Evolutionary conservation across 495 filamentous ascomycete genomes (phyloP), one percentile per base, ranked within the genome.

Genomic region (Articulospora tetracladia): DNA sequence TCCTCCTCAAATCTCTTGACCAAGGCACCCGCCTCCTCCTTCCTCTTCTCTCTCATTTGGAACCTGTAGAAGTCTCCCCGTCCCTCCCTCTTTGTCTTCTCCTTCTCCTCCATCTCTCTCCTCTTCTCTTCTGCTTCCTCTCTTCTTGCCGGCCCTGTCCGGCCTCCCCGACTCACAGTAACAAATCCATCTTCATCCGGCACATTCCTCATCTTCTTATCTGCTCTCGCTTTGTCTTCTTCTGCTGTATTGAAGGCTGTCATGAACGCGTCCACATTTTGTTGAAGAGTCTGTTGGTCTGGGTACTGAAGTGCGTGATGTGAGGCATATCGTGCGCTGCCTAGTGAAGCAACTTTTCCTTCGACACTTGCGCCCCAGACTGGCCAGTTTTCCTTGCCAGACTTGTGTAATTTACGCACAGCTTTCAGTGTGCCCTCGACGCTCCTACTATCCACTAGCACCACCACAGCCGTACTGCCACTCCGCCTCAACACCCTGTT

Each of bases 141-240:
- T 60, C 85, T 82, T 48, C 83, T 77, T 19, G 90, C 90, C 10
- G 89, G 86, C 13, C 89, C 91, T 11, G 79, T 77, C 57, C 88
- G 85, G 48, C 86, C 84, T 2, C 92, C 93, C 57, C 88, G 80
- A 3, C 86, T 89, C 27, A 98, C 95, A 28, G 91, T 97, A 22
- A 97, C 79, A 69, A 98, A 98, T 11, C 94, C 94, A 73, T 98
- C 95, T 68, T 91, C 92, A 70, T 98, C 94, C 11, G 94, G 91
- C 66, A 88, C 86, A 66, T 86, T 82, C 48, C 88, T 81, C 60
- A 83, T 74, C 57, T 79, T 78, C 62, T 86, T 83, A 30, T 83
- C 84, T 20, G 83, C 76, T 24, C 83, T 83, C 49, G 78, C 78
- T 22, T 85, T 83, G 48, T 86, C 84, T 51, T 84, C 82, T 68